Percentiles rank a stretch among this genome's conserved stretches.
phyloP scores from a whole-genome alignment of 208 protist species.

The Giardia muris region DNA sequence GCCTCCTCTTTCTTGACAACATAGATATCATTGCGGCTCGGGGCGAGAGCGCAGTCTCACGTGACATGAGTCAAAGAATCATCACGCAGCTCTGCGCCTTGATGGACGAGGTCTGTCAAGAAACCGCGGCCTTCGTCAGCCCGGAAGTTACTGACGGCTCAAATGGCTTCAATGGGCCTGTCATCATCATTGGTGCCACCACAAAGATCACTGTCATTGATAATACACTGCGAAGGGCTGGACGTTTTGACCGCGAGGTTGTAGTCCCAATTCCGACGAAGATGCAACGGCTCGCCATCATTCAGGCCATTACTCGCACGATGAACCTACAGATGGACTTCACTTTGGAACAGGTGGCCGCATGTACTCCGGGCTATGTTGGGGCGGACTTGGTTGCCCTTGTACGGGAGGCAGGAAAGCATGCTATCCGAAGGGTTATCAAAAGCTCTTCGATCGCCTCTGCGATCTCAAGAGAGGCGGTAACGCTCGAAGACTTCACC shows the following conservation, averaged over 20 bases:
- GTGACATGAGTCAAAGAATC: conserved; percentile 92
- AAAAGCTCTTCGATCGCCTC: not conserved
- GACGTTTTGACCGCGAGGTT: conserved; percentile 89
- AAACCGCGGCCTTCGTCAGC: not conserved
- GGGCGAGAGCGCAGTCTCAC: conserved; percentile 68
- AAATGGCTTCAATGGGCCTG: conserved; percentile 5
- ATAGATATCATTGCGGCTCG: conserved; percentile 77
- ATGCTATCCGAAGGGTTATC: not conserved
- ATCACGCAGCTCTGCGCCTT: conserved; percentile 91
- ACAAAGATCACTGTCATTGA: conserved; percentile 59
- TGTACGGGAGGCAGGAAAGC: not conserved
- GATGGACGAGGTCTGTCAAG: conserved; percentile 63
- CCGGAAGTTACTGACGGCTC: not conserved
- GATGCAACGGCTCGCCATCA: conserved; percentile 54
- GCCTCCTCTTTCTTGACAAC: conserved; percentile 95
- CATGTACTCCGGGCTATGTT: conserved; percentile 68
- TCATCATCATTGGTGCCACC: conserved; percentile 56
- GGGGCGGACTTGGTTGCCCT: conserved; percentile 30
- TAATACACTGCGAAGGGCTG: conserved; percentile 72
- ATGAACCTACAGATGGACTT: conserved; percentile 67
- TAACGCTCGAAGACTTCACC: conserved; percentile 50
- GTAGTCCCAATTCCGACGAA: conserved; percentile 75
- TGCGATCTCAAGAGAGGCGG: not conserved
- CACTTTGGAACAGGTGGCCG: conserved; percentile 59
- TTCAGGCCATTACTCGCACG: conserved; percentile 46